Evolutionary conservation across 495 filamentous ascomycete genomes (phyloP), one percentile per base, ranked within the genome.

Genomic region (Aspergillus incahuasiensis): DNA sequence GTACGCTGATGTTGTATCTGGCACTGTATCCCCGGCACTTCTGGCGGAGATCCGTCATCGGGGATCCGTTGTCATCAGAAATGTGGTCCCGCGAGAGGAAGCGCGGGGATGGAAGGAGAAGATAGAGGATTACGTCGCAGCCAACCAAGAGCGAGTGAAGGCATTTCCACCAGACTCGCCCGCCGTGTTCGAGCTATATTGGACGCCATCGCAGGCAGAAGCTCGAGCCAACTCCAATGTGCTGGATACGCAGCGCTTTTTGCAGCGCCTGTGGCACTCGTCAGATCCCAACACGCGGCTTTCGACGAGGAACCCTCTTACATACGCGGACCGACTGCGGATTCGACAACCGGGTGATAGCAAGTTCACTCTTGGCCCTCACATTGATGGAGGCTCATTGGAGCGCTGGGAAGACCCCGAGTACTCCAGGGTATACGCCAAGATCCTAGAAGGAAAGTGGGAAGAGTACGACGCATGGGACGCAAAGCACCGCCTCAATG

Each of bases 131-230:
- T 89, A 90, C 55, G 75, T 86, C 7, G 67, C 70, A 21, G 72
- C 77, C 22, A 90, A 89, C 59, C 49, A 69, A 39, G 70, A 69
- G 24, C 64, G 59, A 24, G 71, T 75, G 7, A 77, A 73, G 39
- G 73, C 82, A 9, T 82, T 86, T 60, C 83, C 83, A 0, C 52
- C 76, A 1, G 75, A 82, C 18, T 79, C 78, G 12, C 91, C 90
- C 0, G 85, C 90, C 48, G 90, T 96, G 4, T 92, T 86, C 62
- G 91, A 96, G 64, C 74, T 96, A 3, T 96, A 96, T 73, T 96
- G 91, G 91, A 87, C 88, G 1, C 80, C 82, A 6, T 73, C 86
- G 4, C 91, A 96, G 62, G 73, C 88, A 24, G 78, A 82, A 39
- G 90, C 91, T 11, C 81, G 91, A 15, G 74, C 80, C 0, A 86